Base-by-base conservation (phyloP, 148 eudicot species). In the Hydrangea macrophylla region DNA sequence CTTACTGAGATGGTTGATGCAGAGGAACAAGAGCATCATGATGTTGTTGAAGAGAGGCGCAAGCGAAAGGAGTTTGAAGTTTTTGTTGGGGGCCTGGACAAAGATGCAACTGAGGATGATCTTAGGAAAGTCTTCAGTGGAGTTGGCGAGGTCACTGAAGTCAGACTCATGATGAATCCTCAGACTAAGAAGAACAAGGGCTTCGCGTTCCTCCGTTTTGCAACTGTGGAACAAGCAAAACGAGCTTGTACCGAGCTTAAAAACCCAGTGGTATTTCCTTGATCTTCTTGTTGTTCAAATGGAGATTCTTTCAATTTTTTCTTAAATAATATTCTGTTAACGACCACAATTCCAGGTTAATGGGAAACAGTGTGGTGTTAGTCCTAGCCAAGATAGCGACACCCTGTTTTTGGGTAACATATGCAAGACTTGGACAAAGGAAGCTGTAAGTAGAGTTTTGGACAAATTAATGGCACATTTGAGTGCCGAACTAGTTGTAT, bases 81-180 rank as follows among this genome's bases (percentile, higher is more conserved):
- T 40, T 94, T 94, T 85, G 97, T 94, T 82, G 99, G 99, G 55
- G 97, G 99, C 26, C 80, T 94, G 83, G 99, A 94, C 83, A 94
- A 94, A 76, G 99, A 94, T 81, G 97, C 99, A 70, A 88, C 97
- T 32, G 97, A 94, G 85, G 85, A 82, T 64, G 99, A 94, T 70
- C 88, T 94, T 37, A 91, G 82, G 82, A 84, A 88, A 76, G 97
- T 90, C 48, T 94, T 94, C 73, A 66, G 88, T 75, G 80, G 70
- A 70, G 97, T 88, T 71, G 99, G 99, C 25, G 90, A 90, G 78
- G 70, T 94, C 40, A 82, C 82, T 73, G 99, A 94, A 75, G 88
- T 88, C 76, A 90, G 99, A 76, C 91, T 94, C 58, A 90, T 94
- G 99, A 88, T 82, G 93, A 94, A 90, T 60, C 83, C 97, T 69